Evolutionary conservation across 1,139 yeast species (phyloP), one percentile per base, ranked within the genome.

Genomic region (Zygosaccharomyces sapae): DNA sequence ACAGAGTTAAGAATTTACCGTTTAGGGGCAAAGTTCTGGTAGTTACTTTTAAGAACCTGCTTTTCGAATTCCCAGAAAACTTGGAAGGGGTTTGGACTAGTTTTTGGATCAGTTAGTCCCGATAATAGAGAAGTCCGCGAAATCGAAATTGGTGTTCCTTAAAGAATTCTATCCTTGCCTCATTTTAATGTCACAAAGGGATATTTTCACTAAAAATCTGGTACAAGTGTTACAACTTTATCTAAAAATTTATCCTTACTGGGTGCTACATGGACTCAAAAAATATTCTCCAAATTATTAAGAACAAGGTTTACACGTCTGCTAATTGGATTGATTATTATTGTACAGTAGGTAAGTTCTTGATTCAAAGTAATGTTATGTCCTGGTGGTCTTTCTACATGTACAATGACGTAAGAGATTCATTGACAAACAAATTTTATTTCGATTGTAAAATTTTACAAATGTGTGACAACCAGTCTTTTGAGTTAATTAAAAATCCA

Each of bases 321-420:
- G 46, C 44, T 8, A 38, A 38, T 8, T 56, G 59, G 54, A 52
- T 63, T 22, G 52, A 55, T 19, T 45, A 48, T 31, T 64, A 63
- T 38, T 62, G 66, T 41, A 19, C 30, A 2, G 44, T 62, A 22
- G 63, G 61, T 1, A 51, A 54, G 43, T 57, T 44, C 36, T 44
- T 65, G 8, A 52, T 59, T 3, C 46, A 50, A 12, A 43, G 45
- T 19, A 50, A 55, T 35, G 52, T 49, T 6, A 47, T 59, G 12
- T 54, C 63, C 2, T 62, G 67, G 66, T 64, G 68, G 69, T 50
- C 61, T 1, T 57, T 63, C 33, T 48, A 56, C 18, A 52, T 54
- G 24, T 65, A 60, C 44, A 59, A 57, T 43, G 51, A 50, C 4
- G 43, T 62, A 33, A 51, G 53, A 4, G 48, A 49, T 1, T 38